Percentiles rank a stretch among this genome's conserved stretches.
These are phyloP conservation scores for Aurifilum marmelostoma DNA, from an alignment of 2,329 filamentous ascomycete species.

Conservation along the genomic window DNA sequence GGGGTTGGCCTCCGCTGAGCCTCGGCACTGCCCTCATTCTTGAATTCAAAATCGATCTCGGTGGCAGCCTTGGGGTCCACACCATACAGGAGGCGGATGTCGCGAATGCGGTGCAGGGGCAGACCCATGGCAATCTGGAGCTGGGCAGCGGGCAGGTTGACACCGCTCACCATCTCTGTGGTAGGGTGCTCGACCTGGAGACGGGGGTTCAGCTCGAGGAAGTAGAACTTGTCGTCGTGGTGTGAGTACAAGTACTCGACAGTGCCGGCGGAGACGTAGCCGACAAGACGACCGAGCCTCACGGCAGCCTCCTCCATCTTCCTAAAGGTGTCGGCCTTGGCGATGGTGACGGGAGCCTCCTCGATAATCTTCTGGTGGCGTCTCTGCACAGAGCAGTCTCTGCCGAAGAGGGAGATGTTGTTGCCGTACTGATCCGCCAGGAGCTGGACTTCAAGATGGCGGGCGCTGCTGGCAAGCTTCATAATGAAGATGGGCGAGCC, in stretches of 20 bases:
- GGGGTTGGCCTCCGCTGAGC: constrained; percentile 88
- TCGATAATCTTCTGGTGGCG: constrained; percentile 99
- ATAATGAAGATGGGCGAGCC: constrained; percentile 99
- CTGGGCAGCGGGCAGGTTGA: constrained; percentile 95
- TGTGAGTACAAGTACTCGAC: constrained; percentile 99
- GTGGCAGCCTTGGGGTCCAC: constrained; percentile 85
- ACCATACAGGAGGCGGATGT: constrained; percentile 95
- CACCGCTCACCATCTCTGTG: constrained; percentile 98
- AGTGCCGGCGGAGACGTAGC: constrained; percentile 97
- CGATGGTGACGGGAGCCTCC: constrained; percentile 96
- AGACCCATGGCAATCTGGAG: constrained; percentile 99
- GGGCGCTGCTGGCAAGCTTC: constrained; percentile 95
- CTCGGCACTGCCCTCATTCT: constrained; percentile 78
- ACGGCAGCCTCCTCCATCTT: constrained; percentile 97
- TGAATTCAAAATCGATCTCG: constrained; percentile 96
- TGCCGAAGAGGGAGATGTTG: constrained; percentile 97
- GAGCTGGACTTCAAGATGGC: constrained; percentile 96
- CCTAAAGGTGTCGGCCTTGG: constrained; percentile 85
- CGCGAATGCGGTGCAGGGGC: constrained; percentile 89
- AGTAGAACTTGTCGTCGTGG: constrained; percentile 98
- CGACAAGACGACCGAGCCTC: constrained; percentile 88
- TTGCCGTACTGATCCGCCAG: constrained; percentile 99
- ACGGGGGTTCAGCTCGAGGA: constrained; percentile 97
- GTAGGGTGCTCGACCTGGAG: constrained; percentile 99
- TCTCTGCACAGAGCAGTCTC: constrained; percentile 98